Percentiles rank a stretch among this genome's conserved stretches.
phyloP scores from a whole-genome alignment of 805 yeast genomes.

The Wickerhamiella azyma region DNA sequence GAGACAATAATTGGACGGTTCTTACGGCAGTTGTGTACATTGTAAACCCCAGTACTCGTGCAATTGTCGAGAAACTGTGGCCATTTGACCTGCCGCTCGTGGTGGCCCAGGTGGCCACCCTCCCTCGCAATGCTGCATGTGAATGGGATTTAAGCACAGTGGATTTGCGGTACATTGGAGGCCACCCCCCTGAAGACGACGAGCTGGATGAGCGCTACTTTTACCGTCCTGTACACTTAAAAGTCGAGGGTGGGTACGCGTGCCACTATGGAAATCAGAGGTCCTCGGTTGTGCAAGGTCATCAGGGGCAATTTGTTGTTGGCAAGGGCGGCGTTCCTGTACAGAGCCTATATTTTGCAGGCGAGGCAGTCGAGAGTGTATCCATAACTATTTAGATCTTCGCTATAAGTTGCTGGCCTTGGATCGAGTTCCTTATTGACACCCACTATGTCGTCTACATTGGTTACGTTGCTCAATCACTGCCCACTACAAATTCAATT shows the following conservation, averaged over 20 bases:
- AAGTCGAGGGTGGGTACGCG: constrained; percentile 8
- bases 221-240: constrained; percentile 4
- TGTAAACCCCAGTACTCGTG: constrained; percentile 21
- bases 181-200: constrained; percentile 15
- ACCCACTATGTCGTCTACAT: no score
- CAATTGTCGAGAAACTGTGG: constrained; percentile 11
- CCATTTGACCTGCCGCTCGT: constrained; percentile 12
- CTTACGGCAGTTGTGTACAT: constrained; percentile 43
- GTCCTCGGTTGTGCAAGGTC: background rate
- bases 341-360: background rate
- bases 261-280: constrained; percentile 3
- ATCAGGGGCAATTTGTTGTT: background rate
- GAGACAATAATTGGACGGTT: constrained; percentile 25
- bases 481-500: background rate
- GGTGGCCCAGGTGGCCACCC: constrained; percentile 15
- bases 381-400: background rate
- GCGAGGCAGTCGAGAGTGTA: background rate
- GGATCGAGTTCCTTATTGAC: no score
- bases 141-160: constrained; percentile 21
- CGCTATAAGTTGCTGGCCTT: no score
- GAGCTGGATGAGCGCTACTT: constrained; percentile 16
- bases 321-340: background rate
- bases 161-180: constrained; percentile 14
- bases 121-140: constrained; percentile 21
- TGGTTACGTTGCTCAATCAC: no score